Evolutionary conservation across 2,329 filamentous ascomycete genomes (phyloP).

Genomic region (Davidsoniella eucalypti): DNA sequence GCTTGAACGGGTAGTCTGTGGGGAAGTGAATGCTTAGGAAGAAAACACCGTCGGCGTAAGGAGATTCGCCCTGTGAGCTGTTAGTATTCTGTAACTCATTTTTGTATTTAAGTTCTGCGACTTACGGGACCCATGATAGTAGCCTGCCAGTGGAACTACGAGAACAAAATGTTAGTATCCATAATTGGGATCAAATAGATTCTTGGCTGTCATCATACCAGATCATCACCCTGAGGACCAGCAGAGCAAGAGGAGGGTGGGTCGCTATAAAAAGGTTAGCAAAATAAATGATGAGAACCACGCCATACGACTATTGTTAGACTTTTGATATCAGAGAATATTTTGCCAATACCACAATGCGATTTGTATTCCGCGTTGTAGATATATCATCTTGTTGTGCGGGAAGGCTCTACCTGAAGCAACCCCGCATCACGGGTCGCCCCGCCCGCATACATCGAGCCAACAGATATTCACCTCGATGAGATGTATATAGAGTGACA

Average conservation of each 20-base stretch:
- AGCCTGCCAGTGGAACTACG: conserved; percentile 98
- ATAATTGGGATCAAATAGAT: conserved; percentile 8
- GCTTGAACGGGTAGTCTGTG: conserved; percentile 99
- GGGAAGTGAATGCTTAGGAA: conserved; percentile 98
- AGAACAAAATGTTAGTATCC: conserved; percentile 15
- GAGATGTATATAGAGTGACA: too few relatives aligned
- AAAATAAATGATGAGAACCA: neutral
- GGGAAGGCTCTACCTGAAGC: too few relatives aligned
- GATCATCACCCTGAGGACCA: conserved; percentile 87
- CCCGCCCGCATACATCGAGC: too few relatives aligned
- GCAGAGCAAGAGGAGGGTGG: conserved; percentile 98
- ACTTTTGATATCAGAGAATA: too few relatives aligned
- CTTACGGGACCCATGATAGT: conserved; percentile 99
- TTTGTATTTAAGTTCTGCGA: conserved; percentile 19
- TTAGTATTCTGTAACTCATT: neutral
- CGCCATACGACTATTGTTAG: neutral
- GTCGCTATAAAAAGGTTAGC: conserved; percentile 43
- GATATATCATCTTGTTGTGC: neutral
- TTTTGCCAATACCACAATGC: too few relatives aligned
- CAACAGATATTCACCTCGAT: too few relatives aligned
- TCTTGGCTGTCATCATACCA: conserved; percentile 46
- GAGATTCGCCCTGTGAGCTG: conserved; percentile 61
- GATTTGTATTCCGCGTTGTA: too few relatives aligned
- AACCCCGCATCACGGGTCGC: too few relatives aligned
- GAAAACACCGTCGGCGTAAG: conserved; percentile 96